These are phyloP conservation scores for Paracoccidioides lutzii DNA, from an alignment of 2,329 filamentous ascomycete genomes.

Conservation along the genomic window DNA sequence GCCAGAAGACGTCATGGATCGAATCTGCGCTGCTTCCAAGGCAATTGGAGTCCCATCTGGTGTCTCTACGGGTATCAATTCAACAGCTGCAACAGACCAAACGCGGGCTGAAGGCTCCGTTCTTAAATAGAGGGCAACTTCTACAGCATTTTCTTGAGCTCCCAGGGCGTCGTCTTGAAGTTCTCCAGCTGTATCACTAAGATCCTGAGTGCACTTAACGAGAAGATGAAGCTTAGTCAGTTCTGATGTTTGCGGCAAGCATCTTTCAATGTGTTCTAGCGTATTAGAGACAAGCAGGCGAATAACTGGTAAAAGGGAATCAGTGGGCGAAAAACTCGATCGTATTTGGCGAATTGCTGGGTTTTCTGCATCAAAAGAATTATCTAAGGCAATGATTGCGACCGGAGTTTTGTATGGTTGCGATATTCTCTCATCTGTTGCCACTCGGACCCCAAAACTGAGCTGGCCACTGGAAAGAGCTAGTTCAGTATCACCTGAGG, in stretches of 20 bases:
- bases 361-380: slow-evolving; percentile 29
- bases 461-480: slow-evolving; percentile 24
- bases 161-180: slow-evolving; percentile 30
- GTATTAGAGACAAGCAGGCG: slow-evolving; percentile 35
- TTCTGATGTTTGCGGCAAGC: slow-evolving; percentile 26
- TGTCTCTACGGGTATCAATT: slow-evolving; percentile 24
- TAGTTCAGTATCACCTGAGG: slow-evolving; percentile 22
- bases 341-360: slow-evolving; percentile 11
- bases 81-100: slow-evolving; percentile 28
- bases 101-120: slow-evolving; percentile 23
- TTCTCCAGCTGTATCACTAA: slow-evolving; percentile 27
- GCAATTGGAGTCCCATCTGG: slow-evolving; percentile 16
- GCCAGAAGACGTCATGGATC: slow-evolving; percentile 15
- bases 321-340: slow-evolving; percentile 15
- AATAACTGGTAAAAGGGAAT: slow-evolving; percentile 30
- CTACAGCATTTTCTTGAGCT: slow-evolving; percentile 29
- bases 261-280: slow-evolving; percentile 34
- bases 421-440: slow-evolving; percentile 18
- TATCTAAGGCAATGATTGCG: slow-evolving; percentile 34
- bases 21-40: slow-evolving; percentile 10
- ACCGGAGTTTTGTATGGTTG: slow-evolving; percentile 24
- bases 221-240: slow-evolving; percentile 23
- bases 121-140: slow-evolving; percentile 23
- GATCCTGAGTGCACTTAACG: slow-evolving; percentile 21
- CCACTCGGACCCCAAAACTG: slow-evolving; percentile 26